A percentile compares a stretch with the other conserved stretches of the same genome.
These are phyloP conservation scores for Beverwykella pulmonaria DNA, from an alignment of 495 filamentous ascomycete genomes.

Conservation along the genomic window DNA sequence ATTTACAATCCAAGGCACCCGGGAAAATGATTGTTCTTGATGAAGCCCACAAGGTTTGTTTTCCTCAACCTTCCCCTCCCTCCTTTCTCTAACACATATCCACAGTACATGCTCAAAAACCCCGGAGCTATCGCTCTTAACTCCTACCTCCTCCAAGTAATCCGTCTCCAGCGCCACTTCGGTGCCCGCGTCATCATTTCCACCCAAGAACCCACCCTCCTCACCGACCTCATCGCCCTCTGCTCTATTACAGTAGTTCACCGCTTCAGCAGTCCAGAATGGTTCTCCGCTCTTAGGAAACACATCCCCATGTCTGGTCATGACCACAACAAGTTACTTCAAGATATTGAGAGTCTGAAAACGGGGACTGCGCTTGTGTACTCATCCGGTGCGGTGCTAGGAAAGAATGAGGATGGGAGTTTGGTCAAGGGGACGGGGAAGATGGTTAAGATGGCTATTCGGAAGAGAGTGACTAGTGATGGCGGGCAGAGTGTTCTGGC, in stretches of 20 bases:
- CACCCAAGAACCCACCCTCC: conserved; percentile 80
- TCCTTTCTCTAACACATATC: not conserved
- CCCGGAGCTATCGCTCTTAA: conserved; percentile 58
- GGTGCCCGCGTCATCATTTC: conserved; percentile 69
- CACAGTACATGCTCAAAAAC: conserved; percentile 57
- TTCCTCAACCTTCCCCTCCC: not conserved
- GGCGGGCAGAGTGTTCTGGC: conserved; percentile 4
- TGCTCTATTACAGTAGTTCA: conserved; percentile 74
- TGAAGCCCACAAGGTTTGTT: conserved; percentile 60
- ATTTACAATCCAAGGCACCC: conserved; percentile 9
- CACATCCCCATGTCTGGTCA: conserved; percentile 53
- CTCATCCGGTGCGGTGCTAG: conserved; percentile 10
- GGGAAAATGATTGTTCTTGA: conserved; percentile 62
- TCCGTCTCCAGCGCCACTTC: conserved; percentile 72
- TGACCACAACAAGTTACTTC: conserved; percentile 27
- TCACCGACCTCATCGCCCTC: conserved; percentile 67
- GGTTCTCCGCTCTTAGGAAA: conserved; percentile 61
- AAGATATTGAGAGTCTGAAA: conserved; percentile 8
- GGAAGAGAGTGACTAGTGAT: conserved; percentile 19
- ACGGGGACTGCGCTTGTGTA: conserved; percentile 22
- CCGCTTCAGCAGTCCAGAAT: conserved; percentile 70
- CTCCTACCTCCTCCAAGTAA: conserved; percentile 62
- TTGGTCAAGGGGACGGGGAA: conserved; percentile 18
- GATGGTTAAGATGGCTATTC: conserved; percentile 3
- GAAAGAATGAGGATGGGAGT: conserved; percentile 4